Base-by-base conservation (phyloP, 2,329 filamentous ascomycete genomes). In the Knufia fluminis region DNA sequence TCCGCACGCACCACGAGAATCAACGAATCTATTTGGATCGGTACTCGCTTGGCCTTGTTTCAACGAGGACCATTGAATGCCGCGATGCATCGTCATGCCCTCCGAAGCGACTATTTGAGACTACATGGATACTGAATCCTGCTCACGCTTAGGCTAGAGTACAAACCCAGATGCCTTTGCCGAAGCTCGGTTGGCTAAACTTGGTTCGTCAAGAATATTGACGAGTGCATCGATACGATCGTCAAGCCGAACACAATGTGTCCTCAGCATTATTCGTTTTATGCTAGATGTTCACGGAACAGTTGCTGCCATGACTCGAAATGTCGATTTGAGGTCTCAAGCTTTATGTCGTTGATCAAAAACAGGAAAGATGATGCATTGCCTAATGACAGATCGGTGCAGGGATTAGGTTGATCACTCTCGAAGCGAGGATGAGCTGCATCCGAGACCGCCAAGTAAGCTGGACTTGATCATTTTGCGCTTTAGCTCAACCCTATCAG, bases 391-490 rank as follows among this genome's bases (percentile, higher is more conserved):
- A 16, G 6, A 43, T 12, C 14, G 19, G 4, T 33, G 19, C 19
- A 46, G 26, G 32, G 31, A 35, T 36, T 12, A 23, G 16, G 43
- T 16, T 31, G 43, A 46, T 46, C 43, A 12, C 42, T 22, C 31
- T 46, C 43, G 28, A 46, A 46, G 43, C 43, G 43, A 46, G 31
- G 28, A 23, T 46, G 2, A 35, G 31, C 28, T 46, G 43, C 31
- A 14, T 14, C 33, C 33, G 16, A 4, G 33, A 17, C 10, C 16
- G 33, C 33, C 16, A 36, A 36, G 16, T 6, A 7, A 14, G 16
- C 16, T 17, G 33, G 33, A 6, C 33, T 14, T 17, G 7, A 4
- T 17, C 16, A 6, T 14, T 17, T 36, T 6, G 33, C 33, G 26
- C 33, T 14, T 36, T 36, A 36, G 33, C 33, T 4, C 16, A 17